Evolutionary conservation across 495 filamentous ascomycete species (phyloP).

Genomic region (Aspergillus heteromorphus): DNA sequence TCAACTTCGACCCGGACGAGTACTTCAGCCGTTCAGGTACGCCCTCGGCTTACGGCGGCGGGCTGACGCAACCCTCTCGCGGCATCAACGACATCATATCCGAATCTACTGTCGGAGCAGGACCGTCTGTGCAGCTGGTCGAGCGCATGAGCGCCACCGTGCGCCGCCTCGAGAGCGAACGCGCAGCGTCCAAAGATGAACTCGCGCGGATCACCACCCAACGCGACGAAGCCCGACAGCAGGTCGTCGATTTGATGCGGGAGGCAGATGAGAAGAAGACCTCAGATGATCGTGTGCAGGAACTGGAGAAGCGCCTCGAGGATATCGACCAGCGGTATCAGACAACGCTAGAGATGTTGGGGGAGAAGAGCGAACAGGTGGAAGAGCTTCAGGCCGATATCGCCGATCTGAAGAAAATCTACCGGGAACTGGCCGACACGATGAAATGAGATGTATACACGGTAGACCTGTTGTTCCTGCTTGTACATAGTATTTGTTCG

Average conservation of each 20-base stretch:
- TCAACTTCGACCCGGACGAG: conserved; percentile 61
- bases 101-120: conserved; percentile 80
- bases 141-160: conserved; percentile 95
- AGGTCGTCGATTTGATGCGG: conserved; percentile 82
- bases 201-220: conserved; percentile 71
- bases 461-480: background rate
- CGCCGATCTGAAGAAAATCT: conserved; percentile 88
- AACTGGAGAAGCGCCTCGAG: conserved; percentile 60
- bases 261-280: conserved; percentile 68
- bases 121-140: conserved; percentile 90
- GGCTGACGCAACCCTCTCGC: conserved; percentile 37
- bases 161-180: conserved; percentile 84
- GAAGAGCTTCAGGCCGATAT: conserved; percentile 89
- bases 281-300: conserved; percentile 53
- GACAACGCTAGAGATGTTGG: conserved; percentile 88
- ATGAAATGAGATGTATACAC: conserved; percentile 50
- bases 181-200: conserved; percentile 79
- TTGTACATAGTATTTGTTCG: conserved; percentile 12
- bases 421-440: conserved; percentile 85
- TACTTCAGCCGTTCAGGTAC: conserved; percentile 54
- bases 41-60: conserved; percentile 49
- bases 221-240: conserved; percentile 83
- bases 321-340: conserved; percentile 65
- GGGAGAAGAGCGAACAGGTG: conserved; percentile 92
- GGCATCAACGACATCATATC: conserved; percentile 84